Evolutionary conservation across 2,329 filamentous ascomycete genomes (phyloP).

Genomic region (Scopulariopsis brevicaulis): DNA sequence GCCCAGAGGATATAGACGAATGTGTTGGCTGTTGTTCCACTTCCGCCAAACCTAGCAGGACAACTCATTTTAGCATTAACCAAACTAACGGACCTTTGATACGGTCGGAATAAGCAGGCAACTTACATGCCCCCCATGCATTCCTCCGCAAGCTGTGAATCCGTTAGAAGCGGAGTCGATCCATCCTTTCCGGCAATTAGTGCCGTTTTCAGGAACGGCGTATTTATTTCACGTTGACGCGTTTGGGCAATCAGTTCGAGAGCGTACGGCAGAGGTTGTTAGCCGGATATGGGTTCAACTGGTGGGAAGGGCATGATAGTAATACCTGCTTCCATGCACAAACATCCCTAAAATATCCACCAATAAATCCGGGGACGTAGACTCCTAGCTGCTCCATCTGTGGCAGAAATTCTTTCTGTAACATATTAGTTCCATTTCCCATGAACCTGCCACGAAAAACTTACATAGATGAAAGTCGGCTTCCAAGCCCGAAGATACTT

Average conservation of each 20-base stretch:
- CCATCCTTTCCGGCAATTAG: background rate
- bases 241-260: background rate
- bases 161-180: background rate
- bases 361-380: conserved; percentile 4
- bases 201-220: background rate
- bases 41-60: conserved; percentile 6
- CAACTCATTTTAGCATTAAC: background rate
- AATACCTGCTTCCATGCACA: conserved; percentile 3
- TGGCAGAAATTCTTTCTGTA: conserved; percentile 6
- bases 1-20: conserved; percentile 5
- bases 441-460: background rate
- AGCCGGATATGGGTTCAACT: background rate
- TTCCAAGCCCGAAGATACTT: conserved; percentile 5
- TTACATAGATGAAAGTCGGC: conserved; percentile 6
- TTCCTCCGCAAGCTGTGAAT: conserved; percentile 5
- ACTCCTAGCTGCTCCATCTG: conserved; percentile 1
- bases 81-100: background rate
- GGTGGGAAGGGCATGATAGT: background rate
- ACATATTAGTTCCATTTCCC: background rate
- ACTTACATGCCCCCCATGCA: conserved; percentile 7
- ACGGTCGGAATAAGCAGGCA: background rate
- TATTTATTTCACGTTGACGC: background rate
- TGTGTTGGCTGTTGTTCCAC: conserved; percentile 6
- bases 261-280: background rate
- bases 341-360: conserved; percentile 3